Percentiles rank a stretch among this genome's conserved stretches.
Evolutionary conservation across 1,284 basidiomycete genomes (phyloP).

Genomic region (Neonothopanus nambi): DNA sequence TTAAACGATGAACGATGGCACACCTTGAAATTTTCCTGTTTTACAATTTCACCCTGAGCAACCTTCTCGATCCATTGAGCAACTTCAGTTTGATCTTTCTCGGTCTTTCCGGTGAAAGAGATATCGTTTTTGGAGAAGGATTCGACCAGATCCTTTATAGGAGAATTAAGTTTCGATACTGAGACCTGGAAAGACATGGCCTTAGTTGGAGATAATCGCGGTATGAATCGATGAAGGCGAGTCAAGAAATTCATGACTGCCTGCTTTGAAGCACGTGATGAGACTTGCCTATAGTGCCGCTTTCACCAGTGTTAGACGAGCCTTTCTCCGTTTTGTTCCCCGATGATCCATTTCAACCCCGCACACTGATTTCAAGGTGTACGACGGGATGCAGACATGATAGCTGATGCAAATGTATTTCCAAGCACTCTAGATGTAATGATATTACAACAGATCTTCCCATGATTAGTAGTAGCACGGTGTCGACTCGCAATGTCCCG

Average conservation of each 20-base stretch:
- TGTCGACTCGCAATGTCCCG: too few relatives aligned
- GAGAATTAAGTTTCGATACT: constrained; percentile 50
- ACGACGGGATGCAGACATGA: too few relatives aligned
- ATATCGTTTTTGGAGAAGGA: constrained; percentile 45
- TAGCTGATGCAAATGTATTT: too few relatives aligned
- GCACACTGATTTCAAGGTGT: too few relatives aligned
- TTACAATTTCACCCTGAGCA: constrained; percentile 48
- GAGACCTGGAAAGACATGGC: constrained; percentile 52
- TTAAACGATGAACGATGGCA: constrained; percentile 11
- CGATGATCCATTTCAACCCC: too few relatives aligned
- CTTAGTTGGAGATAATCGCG: constrained; percentile 28
- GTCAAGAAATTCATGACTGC: constrained; percentile 31
- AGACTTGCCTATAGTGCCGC: too few relatives aligned
- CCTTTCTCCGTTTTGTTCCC: too few relatives aligned
- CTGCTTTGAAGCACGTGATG: not conserved
- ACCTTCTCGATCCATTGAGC: constrained; percentile 70
- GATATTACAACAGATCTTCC: too few relatives aligned
- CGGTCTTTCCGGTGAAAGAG: constrained; percentile 50
- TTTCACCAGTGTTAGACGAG: too few relatives aligned
- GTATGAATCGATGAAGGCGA: constrained; percentile 40
- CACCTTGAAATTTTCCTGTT: constrained; percentile 53
- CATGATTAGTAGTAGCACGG: too few relatives aligned
- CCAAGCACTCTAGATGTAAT: too few relatives aligned
- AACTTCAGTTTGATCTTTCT: constrained; percentile 65
- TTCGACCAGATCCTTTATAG: constrained; percentile 60